Conservation (phyloP, 306 rosid species). For the Macrotyloma uniflorum region DNA sequence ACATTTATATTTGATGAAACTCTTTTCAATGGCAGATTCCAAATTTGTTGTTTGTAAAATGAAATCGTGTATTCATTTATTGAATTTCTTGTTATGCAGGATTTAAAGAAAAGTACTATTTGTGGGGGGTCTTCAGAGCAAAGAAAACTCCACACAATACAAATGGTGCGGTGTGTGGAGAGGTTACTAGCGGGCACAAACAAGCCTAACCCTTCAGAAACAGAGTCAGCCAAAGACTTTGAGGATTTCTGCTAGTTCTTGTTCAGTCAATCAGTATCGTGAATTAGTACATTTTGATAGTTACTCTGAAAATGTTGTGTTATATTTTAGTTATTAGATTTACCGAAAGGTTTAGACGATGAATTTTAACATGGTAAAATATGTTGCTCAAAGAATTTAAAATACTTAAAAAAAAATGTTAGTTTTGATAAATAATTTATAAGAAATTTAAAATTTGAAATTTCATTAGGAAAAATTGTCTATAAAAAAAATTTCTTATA, state of each 20-base stretch:
- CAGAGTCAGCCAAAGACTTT: constrained; percentile 19
- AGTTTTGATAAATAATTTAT: too few species aligned
- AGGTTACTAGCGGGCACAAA: background rate
- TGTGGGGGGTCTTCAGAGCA: constrained; percentile 78
- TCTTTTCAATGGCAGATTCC: background rate
- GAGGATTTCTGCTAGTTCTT: constrained; percentile 35
- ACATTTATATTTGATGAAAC: background rate
- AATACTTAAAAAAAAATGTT: too few species aligned
- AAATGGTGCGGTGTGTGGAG: background rate
- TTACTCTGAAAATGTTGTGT: background rate
- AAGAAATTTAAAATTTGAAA: too few species aligned
- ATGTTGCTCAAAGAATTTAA: too few species aligned
- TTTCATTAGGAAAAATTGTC: too few species aligned
- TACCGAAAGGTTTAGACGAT: too few species aligned
- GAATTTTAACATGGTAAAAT: too few species aligned
- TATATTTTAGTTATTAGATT: too few species aligned
- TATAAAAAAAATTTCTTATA: too few species aligned
- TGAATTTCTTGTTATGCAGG: constrained; percentile 48
- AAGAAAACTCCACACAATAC: constrained; percentile 22
- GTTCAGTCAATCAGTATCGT: background rate
- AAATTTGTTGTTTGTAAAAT: constrained; percentile 6
- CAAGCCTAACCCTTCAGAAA: constrained; percentile 15
- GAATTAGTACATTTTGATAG: background rate
- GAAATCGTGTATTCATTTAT: background rate
- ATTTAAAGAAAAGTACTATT: constrained; percentile 60